Evolutionary conservation across 1,284 basidiomycete genomes (phyloP).

Genomic region (Spongiforma sp.): DNA sequence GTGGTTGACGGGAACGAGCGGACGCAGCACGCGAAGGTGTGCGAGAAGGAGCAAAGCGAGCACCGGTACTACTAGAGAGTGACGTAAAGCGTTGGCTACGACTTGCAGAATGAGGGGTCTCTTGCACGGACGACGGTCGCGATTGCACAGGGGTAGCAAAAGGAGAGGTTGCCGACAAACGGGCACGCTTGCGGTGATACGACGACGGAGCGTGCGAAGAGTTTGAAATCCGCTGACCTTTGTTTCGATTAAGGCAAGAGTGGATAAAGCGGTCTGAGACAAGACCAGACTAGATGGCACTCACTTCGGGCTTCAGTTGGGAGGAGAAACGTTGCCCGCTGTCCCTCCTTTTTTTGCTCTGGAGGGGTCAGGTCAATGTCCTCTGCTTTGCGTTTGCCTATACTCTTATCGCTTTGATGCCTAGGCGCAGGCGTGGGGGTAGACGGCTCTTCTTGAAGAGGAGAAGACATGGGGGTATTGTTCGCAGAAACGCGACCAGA

Average conservation of each 20-base stretch:
- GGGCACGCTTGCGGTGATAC: slow-evolving; percentile 69
- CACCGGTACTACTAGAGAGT: slow-evolving; percentile 57
- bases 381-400: slow-evolving; percentile 58
- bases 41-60: slow-evolving; percentile 38
- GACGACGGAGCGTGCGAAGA: slow-evolving; percentile 67
- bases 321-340: slow-evolving; percentile 43
- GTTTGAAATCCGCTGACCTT: slow-evolving; percentile 40
- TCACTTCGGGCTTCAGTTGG: slow-evolving; percentile 55
- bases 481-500: slow-evolving; percentile 14
- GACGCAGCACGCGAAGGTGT: slow-evolving; percentile 45
- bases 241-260: slow-evolving; percentile 28
- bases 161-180: slow-evolving; percentile 55
- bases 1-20: slow-evolving; percentile 41
- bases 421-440: slow-evolving; percentile 40
- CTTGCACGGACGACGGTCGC: slow-evolving; percentile 41
- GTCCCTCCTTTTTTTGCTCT: slow-evolving; percentile 47
- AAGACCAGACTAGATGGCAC: slow-evolving; percentile 27
- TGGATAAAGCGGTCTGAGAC: slow-evolving; percentile 24
- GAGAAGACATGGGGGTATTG: slow-evolving; percentile 15
- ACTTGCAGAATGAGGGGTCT: slow-evolving; percentile 33
- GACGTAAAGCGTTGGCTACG: slow-evolving; percentile 50
- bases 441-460: slow-evolving; percentile 31
- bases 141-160: slow-evolving; percentile 38
- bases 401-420: slow-evolving; percentile 40
- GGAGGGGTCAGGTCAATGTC: slow-evolving; percentile 54